Conservation (phyloP, 805 yeast species). For the Monosporozyma yasuniensis region DNA sequence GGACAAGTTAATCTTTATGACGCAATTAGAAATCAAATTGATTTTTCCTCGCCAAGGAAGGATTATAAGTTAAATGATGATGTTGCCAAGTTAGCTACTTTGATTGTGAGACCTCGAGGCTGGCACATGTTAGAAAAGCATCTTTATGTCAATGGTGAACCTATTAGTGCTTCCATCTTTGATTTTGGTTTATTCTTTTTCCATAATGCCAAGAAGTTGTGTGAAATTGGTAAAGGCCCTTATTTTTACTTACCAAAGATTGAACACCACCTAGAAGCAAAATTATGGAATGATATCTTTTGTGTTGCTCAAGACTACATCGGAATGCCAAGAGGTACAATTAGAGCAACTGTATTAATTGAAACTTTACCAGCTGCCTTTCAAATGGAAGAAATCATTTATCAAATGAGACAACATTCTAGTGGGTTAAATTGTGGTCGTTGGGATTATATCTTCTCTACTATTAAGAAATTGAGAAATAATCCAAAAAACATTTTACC, state of each 20-base stretch:
- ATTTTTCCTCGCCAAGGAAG: constrained; percentile 37
- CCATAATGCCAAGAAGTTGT: constrained; percentile 58
- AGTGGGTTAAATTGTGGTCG: constrained; percentile 82
- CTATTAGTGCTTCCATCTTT: constrained; percentile 66
- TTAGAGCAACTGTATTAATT: constrained; percentile 71
- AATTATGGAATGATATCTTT: constrained; percentile 75
- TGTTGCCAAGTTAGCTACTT: constrained; percentile 44
- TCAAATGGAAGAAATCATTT: constrained; percentile 79
- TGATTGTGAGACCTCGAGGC: constrained; percentile 81
- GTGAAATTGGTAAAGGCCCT: constrained; percentile 65
- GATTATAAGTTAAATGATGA: constrained; percentile 39
- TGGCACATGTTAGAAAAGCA: constrained; percentile 79
- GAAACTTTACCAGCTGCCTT: constrained; percentile 80
- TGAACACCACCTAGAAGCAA: constrained; percentile 79
- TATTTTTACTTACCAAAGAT: constrained; percentile 77
- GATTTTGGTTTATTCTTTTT: constrained; percentile 73
- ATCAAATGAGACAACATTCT: constrained; percentile 66
- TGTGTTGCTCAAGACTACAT: constrained; percentile 66
- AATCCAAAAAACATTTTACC: constrained; percentile 60
- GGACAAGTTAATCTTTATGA: constrained; percentile 76
- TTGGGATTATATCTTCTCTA: constrained; percentile 81
- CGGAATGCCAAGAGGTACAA: constrained; percentile 62
- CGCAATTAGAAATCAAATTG: constrained; percentile 61
- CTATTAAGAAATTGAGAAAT: constrained; percentile 66
- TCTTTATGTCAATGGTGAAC: constrained; percentile 61